Evolutionary conservation across 1,284 basidiomycete genomes (phyloP), one percentile per base, ranked within the genome.

Genomic region (Pascua sp.): DNA sequence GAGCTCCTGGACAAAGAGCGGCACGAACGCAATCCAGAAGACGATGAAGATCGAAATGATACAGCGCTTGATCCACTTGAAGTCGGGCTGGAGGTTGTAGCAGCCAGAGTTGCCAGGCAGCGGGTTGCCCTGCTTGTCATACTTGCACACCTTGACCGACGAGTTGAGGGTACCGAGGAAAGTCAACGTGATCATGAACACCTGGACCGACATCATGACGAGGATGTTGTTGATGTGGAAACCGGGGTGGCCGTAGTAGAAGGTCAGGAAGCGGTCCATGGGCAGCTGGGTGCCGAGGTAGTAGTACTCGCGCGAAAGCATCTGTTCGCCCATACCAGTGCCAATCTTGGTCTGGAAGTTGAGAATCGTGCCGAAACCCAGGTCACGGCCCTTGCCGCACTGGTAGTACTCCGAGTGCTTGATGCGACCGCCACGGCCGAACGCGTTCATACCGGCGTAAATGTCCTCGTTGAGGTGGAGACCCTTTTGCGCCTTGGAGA

Each of bases 201-300:
- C 80, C 78, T 96, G 93, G 46, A 97, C 90, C 51, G 93, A 92
- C 66, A 93, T 78, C 70, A 97, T 96, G 76, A 97, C 89, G 71
- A 98, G 83, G 83, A 98, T 98, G 78, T 99, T 99, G 84, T 99
- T 98, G 81, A 98, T 94, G 76, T 98, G 94, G 88, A 99, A 99
- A 64, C 95, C 96, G 51, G 96, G 95, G 79, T 98, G 95, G 51
- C 91, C 95, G 76, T 98, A 98, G 82, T 98, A 98, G 84, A 98
- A 98, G 53, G 95, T 98, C 73, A 98, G 81, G 88, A 98, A 98
- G 52, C 96, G 88, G 76, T 98, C 96, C 75, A 97, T 87, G 43
- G 95, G 94, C 47, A 98, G 84, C 77, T 98, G 95, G n/a, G 96
- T 98, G 52, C 95, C 96, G 64, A 98, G 80, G 77, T 98, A 98